Evolutionary conservation across 768 basidiomycete species (phyloP).

Genomic region (Boletus rubescentipes): DNA sequence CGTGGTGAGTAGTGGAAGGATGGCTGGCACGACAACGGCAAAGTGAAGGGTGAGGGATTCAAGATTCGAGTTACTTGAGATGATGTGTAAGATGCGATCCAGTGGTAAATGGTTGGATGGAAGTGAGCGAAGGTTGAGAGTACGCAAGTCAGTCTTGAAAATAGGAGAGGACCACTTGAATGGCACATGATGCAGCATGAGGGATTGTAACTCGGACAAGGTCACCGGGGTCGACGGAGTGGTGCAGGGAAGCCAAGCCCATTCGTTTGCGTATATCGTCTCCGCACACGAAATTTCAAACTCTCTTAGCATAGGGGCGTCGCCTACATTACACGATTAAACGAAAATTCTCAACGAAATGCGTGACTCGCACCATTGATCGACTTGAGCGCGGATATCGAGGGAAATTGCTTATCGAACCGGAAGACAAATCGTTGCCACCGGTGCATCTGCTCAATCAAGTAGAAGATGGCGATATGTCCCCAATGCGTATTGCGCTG

Average conservation of each 20-base stretch:
- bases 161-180: constrained; percentile 80
- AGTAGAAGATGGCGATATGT: constrained; percentile 74
- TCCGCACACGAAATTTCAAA: constrained; percentile 78
- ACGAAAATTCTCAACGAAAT: not conserved
- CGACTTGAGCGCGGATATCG: constrained; percentile 69
- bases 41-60: constrained; percentile 61
- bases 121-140: constrained; percentile 63
- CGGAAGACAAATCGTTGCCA: constrained; percentile 82
- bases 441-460: constrained; percentile 77
- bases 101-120: constrained; percentile 61
- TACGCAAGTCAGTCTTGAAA: constrained; percentile 56
- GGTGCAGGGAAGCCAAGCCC: constrained; percentile 72
- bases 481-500: constrained; percentile 71
- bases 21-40: constrained; percentile 55
- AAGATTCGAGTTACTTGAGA: constrained; percentile 56
- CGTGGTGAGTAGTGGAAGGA: constrained; percentile 58
- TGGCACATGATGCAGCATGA: constrained; percentile 70
- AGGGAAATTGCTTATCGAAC: constrained; percentile 75
- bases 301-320: constrained; percentile 70
- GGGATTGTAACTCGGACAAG: constrained; percentile 50
- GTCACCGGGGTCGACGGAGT: constrained; percentile 31
- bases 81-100: constrained; percentile 67
- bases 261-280: constrained; percentile 57
- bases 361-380: constrained; percentile 54
- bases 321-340: constrained; percentile 41